These are phyloP conservation scores for Arachnomyces sp. DNA, from an alignment of 2,329 filamentous ascomycete species.

Conservation along the genomic window DNA sequence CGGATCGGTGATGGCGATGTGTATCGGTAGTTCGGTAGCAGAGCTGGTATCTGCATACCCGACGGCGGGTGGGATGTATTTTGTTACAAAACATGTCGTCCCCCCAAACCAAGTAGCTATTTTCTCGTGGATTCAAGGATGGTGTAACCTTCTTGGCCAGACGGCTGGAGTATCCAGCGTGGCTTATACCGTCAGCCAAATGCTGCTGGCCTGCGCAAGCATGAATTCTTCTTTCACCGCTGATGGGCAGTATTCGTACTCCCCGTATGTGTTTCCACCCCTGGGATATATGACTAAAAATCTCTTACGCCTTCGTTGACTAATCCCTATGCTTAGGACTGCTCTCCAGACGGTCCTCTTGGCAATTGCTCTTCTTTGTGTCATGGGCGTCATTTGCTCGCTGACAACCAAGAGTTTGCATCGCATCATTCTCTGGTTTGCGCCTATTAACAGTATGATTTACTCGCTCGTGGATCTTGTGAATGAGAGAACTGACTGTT, in stretches of 20 bases:
- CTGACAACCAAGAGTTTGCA: slow-evolving; percentile 53
- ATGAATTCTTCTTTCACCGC: slow-evolving; percentile 49
- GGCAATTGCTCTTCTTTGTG: slow-evolving; percentile 46
- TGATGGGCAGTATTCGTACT: slow-evolving; percentile 45
- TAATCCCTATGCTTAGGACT: slow-evolving; percentile 33
- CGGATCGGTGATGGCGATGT: slow-evolving; percentile 56
- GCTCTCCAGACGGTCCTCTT: slow-evolving; percentile 52
- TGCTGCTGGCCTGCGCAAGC: slow-evolving; percentile 53
- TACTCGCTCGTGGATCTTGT: neutral
- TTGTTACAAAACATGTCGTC: slow-evolving; percentile 58
- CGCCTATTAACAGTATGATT: slow-evolving; percentile 52
- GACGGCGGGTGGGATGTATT: slow-evolving; percentile 61
- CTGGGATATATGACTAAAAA: too few relatives aligned
- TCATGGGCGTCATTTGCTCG: slow-evolving; percentile 54
- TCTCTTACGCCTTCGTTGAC: neutral
- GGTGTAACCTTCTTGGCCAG: slow-evolving; percentile 59
- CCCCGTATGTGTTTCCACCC: slow-evolving; percentile 41
- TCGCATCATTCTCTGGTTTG: slow-evolving; percentile 55
- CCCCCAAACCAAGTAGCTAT: slow-evolving; percentile 52
- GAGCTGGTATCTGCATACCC: slow-evolving; percentile 60
- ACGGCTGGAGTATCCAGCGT: slow-evolving; percentile 55
- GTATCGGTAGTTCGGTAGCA: slow-evolving; percentile 57
- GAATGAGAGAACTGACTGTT: neutral
- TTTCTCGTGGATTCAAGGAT: slow-evolving; percentile 59
- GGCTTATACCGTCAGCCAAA: slow-evolving; percentile 55